Base-by-base conservation (phyloP, 2,329 filamentous ascomycete genomes). In the Escovopsis weberi region DNA sequence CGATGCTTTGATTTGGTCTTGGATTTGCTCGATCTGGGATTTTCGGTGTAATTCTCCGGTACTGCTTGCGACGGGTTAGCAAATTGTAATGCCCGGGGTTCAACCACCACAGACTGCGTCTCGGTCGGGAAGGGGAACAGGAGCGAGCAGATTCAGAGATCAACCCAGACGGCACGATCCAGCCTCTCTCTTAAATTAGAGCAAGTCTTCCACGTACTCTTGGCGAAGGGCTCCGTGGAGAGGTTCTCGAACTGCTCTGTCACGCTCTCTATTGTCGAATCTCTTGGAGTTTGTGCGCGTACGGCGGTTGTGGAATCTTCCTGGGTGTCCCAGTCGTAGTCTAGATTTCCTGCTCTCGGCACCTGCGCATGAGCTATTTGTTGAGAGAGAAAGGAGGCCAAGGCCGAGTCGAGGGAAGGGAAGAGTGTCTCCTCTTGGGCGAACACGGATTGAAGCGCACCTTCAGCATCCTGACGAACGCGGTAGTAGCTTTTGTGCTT, bases 381-480 rank as follows among this genome's bases (percentile, higher is more conserved):
- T 44, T 34, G 42, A 33, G 35, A 43, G 39, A 38, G 38, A 26
- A 12, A 26, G 40, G 38, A 41, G 41, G 40, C 37, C 38, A 41
- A 41, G 11, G 28, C 8, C 8, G 28, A 32, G 28, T 32, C 11
- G 7, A 32, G 28, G 23, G 23, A 23, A 32, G 11, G 28, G 8
- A 32, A 7, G 28, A 9, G 28, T 9, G 11, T 32, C 8, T 9
- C 11, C 8, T 32, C 3, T 32, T 11, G 4, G 28, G 28, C 28
- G 28, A 7, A 11, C 7, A 3, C 11, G 28, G 19, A 33, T 23
- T 40, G 40, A 32, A 32, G 7, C 50, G 41, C 45, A 54, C 52
- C 53, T 46, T 52, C 43, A 23, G 43, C 39, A 43, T 54, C 52
- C 46, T 53, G 53, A 33, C 54, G 49, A 42, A 56, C 51, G 18